phyloP scores from a whole-genome alignment of 352 stramenopile genomes.

The Blastocystis sp. region DNA sequence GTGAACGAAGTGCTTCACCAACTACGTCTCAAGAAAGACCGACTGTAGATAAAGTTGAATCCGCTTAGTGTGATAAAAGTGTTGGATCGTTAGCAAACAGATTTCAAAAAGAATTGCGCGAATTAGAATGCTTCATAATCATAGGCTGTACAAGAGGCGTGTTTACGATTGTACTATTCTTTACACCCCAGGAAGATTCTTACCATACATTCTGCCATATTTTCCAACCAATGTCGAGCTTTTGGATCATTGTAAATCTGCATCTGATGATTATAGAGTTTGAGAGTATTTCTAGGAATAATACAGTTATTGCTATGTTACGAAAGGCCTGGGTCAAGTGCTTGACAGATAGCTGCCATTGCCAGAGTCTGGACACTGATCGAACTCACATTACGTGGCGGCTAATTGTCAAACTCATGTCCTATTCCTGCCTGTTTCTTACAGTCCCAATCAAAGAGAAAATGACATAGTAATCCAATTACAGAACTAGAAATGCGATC shows the following conservation, averaged over 20 bases:
- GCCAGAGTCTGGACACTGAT: conserved; percentile 35
- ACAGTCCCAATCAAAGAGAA: not conserved
- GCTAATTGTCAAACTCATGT: not conserved
- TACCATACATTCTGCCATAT: conserved; percentile 6
- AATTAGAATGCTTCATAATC: conserved; percentile 51
- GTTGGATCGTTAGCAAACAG: conserved; percentile 40
- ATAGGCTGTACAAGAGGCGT: conserved; percentile 39
- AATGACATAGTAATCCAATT: not conserved
- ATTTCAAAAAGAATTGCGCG: not conserved
- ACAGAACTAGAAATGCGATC: conserved; percentile 16
- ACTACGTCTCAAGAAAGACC: not conserved
- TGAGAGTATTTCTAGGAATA: not conserved
- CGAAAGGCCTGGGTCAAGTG: not conserved
- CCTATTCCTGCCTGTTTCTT: not conserved
- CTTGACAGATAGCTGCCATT: conserved; percentile 26
- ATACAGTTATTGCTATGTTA: not conserved
- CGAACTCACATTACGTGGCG: conserved; percentile 30
- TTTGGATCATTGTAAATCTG: not conserved
- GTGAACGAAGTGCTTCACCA: conserved; percentile 8
- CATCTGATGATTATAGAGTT: conserved; percentile 32
- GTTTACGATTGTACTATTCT: conserved; percentile 13
- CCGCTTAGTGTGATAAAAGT: not conserved
- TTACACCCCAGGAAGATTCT: not conserved
- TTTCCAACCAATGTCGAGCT: not conserved
- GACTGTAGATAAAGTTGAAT: not conserved